phyloP scores from a whole-genome alignment of 768 basidiomycete species.

The Tylopilus plumbeoviolaceoides region DNA sequence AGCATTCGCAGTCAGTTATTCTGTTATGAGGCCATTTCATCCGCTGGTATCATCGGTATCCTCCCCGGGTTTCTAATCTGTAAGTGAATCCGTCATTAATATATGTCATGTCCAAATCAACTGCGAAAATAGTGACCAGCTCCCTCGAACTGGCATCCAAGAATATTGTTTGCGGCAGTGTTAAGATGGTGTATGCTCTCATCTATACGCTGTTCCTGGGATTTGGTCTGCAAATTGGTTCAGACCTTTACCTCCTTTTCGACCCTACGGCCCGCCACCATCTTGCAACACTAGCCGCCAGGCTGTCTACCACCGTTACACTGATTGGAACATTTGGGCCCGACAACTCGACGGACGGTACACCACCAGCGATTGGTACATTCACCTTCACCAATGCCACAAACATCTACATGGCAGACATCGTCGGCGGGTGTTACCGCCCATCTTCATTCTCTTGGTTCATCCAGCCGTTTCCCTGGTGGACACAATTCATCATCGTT shows the following conservation, averaged over 20 bases:
- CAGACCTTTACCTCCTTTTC: slow-evolving; percentile 72
- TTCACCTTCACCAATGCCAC: slow-evolving; percentile 63
- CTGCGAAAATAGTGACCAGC: slow-evolving; percentile 56
- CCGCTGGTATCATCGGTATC: slow-evolving; percentile 81
- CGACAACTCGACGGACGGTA: slow-evolving; percentile 44
- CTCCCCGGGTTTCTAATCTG: slow-evolving; percentile 85
- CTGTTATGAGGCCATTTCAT: slow-evolving; percentile 90
- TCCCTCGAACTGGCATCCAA: slow-evolving; percentile 82
- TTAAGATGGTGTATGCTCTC: slow-evolving; percentile 86
- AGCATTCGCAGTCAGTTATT: slow-evolving; percentile 75
- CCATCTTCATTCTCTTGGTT: slow-evolving; percentile 66
- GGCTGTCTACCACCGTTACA: slow-evolving; percentile 43
- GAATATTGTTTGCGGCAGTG: slow-evolving; percentile 80
- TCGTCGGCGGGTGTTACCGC: slow-evolving; percentile 69
- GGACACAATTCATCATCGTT: slow-evolving; percentile 73
- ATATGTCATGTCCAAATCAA: not conserved
- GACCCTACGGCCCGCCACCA: slow-evolving; percentile 53
- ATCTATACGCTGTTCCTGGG: slow-evolving; percentile 84
- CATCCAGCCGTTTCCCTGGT: slow-evolving; percentile 76
- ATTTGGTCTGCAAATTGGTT: slow-evolving; percentile 81
- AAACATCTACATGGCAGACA: slow-evolving; percentile 41
- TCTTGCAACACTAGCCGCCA: slow-evolving; percentile 51
- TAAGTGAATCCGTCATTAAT: slow-evolving; percentile 32
- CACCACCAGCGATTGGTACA: slow-evolving; percentile 50
- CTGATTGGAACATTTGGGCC: slow-evolving; percentile 67